phyloP scores from a whole-genome alignment of 2,329 filamentous ascomycete genomes.

The Diplodia mutila region DNA sequence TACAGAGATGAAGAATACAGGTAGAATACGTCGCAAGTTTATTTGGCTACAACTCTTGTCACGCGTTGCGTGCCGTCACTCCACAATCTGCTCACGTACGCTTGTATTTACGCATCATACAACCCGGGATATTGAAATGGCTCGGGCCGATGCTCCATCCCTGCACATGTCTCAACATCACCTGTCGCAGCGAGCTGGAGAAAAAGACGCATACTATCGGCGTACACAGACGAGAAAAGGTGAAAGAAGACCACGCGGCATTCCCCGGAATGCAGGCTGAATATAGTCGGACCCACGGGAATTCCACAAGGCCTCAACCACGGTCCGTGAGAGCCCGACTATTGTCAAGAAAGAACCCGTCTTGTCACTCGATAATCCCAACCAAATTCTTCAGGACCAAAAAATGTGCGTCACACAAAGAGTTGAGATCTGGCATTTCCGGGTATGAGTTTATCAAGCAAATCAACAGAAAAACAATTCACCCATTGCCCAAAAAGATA shows the following conservation, averaged over 20 bases:
- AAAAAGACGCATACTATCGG: background rate
- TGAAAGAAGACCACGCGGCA: background rate
- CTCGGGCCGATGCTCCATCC: conserved; percentile 1
- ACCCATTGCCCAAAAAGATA: background rate
- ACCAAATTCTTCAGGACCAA: background rate
- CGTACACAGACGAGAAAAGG: background rate
- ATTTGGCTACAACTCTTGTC: background rate
- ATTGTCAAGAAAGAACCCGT: background rate
- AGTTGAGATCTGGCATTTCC: conserved; percentile 18
- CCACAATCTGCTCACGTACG: conserved; percentile 12
- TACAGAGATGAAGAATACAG: background rate
- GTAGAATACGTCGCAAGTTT: background rate
- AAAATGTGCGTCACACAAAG: background rate
- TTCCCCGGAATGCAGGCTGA: background rate
- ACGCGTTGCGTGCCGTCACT: conserved; percentile 9
- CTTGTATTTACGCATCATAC: background rate
- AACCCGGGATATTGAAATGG: background rate
- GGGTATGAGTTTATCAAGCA: conserved; percentile 16
- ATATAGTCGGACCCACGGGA: background rate
- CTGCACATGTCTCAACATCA: background rate
- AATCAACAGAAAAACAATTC: background rate
- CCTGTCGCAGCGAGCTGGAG: background rate
- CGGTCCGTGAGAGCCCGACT: background rate
- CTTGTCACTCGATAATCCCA: background rate
- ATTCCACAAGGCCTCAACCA: background rate